A percentile compares a stretch with the other conserved stretches of the same genome.
These are phyloP conservation scores for Xylariaceae sp. DNA, from an alignment of 2,329 filamentous ascomycete genomes.

Conservation along the genomic window DNA sequence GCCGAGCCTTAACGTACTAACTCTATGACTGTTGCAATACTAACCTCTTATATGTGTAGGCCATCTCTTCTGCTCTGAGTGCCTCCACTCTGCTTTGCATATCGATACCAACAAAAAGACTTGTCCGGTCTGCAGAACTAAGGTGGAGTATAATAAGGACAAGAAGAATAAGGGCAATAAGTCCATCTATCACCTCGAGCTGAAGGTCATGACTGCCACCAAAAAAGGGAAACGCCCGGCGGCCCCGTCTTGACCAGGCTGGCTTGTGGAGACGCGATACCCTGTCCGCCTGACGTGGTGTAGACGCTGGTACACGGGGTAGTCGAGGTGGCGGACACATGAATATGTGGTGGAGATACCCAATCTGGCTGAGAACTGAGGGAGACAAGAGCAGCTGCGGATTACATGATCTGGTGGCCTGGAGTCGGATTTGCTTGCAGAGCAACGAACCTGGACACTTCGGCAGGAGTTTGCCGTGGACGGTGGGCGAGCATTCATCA, in stretches of 20 bases:
- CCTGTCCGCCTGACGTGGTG: constrained; percentile 12
- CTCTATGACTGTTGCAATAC: constrained; percentile 10
- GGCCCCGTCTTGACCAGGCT: not conserved
- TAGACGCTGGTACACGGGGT: constrained; percentile 11
- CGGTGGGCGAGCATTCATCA: too few relatives aligned
- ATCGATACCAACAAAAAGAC: constrained; percentile 48
- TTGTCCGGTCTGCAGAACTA: constrained; percentile 57
- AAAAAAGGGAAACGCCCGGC: constrained; percentile 41
- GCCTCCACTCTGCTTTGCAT: constrained; percentile 52
- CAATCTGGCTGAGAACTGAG: too few relatives aligned
- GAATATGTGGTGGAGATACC: too few relatives aligned
- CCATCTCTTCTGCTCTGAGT: constrained; percentile 57
- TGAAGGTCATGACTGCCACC: constrained; percentile 54
- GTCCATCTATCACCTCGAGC: constrained; percentile 50
- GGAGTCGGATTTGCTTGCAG: too few relatives aligned
- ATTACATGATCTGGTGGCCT: too few relatives aligned
- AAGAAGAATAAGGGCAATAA: constrained; percentile 33
- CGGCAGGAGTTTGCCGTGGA: too few relatives aligned
- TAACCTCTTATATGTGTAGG: constrained; percentile 32
- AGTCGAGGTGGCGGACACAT: too few relatives aligned
- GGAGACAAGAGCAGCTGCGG: too few relatives aligned
- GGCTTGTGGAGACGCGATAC: not conserved
- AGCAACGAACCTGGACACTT: too few relatives aligned
- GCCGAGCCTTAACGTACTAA: constrained; percentile 4
- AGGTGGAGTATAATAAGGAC: constrained; percentile 43